Evolutionary conservation across 306 rosid species (phyloP).

Genomic region (Castanopsis chinensis): DNA sequence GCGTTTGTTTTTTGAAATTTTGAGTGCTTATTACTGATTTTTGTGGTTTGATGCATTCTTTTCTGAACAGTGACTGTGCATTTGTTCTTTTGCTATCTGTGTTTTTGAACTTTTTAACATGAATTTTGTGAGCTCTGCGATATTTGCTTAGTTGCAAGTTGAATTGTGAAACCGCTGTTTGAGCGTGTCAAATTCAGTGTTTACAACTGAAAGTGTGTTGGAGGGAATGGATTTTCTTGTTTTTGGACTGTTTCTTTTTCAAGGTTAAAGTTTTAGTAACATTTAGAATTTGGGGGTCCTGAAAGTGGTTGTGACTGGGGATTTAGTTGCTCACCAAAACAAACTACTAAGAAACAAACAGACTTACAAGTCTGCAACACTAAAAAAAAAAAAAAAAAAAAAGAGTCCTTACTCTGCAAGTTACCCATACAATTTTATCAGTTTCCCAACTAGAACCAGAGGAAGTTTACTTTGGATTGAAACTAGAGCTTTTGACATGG

Average conservation of each 20-base stretch:
- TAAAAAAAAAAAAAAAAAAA: no score
- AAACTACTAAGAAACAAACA: no score
- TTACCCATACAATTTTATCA: no score
- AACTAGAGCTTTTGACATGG: no score
- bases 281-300: conserved; percentile 3
- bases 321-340: background rate
- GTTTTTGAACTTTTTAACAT: conserved; percentile 13
- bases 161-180: conserved; percentile 4
- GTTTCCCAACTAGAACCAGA: no score
- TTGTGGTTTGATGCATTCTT: background rate
- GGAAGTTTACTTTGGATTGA: no score
- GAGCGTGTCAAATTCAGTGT: conserved; percentile 3
- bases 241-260: background rate
- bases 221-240: background rate
- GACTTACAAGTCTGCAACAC: no score
- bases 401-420: no score
- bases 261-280: no score
- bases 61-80: background rate
- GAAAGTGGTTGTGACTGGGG: conserved; percentile 1
- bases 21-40: background rate
- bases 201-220: background rate
- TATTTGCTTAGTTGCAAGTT: background rate
- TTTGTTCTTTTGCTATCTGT: background rate
- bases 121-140: conserved; percentile 5
- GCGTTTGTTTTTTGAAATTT: conserved; percentile 13